These are phyloP conservation scores for Tolypocladium cylindrosporum DNA, from an alignment of 2,329 filamentous ascomycete species.

Conservation along the genomic window DNA sequence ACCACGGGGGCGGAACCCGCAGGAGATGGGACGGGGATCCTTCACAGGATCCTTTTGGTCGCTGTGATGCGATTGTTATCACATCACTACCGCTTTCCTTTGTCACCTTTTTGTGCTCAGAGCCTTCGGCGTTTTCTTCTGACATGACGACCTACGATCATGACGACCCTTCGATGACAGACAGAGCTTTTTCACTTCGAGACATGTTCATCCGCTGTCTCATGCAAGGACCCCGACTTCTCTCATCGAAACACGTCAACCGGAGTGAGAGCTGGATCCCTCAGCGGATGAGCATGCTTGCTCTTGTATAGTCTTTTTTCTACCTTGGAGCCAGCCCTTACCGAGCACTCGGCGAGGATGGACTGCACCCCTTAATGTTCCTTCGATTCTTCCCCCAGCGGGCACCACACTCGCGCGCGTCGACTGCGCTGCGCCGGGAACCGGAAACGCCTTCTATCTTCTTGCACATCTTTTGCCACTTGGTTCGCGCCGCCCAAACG, in stretches of 20 bases:
- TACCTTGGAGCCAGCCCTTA: neutral
- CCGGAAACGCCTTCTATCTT: neutral
- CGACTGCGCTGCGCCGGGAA: slow-evolving; percentile 15
- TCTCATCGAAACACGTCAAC: neutral
- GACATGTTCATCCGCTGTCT: neutral
- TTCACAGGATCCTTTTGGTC: neutral
- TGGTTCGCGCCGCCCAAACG: slow-evolving; percentile 3
- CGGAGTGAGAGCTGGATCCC: neutral
- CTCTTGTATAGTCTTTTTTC: neutral
- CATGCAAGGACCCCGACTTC: neutral
- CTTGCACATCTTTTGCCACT: slow-evolving; percentile 4
- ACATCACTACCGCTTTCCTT: slow-evolving; percentile 1
- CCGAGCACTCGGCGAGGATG: slow-evolving; percentile 3
- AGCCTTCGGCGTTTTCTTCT: neutral
- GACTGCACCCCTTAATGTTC: slow-evolving; percentile 11
- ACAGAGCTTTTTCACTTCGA: neutral
- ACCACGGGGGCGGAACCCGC: neutral
- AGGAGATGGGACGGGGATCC: neutral
- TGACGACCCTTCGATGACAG: slow-evolving; percentile 1
- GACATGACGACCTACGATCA: slow-evolving; percentile 1
- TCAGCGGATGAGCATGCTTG: neutral
- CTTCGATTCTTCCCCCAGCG: slow-evolving; percentile 12
- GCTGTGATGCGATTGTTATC: neutral
- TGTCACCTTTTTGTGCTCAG: neutral
- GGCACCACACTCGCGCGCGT: slow-evolving; percentile 14